Base-by-base conservation (phyloP, 768 basidiomycete genomes). In the Kwoniella dendrophila region DNA sequence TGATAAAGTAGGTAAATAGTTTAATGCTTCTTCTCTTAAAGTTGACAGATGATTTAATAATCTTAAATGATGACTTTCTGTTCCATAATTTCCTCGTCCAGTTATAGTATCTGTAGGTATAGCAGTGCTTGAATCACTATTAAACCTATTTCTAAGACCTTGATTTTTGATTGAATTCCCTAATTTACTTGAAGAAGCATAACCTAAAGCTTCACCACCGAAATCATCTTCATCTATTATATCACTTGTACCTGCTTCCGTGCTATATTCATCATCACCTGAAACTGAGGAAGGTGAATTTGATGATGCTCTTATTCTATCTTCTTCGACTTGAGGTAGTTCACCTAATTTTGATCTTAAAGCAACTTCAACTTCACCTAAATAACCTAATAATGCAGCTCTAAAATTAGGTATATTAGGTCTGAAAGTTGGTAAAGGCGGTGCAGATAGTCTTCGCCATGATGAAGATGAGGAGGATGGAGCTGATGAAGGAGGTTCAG, bases 301-400 rank as follows among this genome's bases (percentile, higher is more conserved):
- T n/a, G 66, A 67, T 0, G 60, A 56, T 16, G 44, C 52, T 54
- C 64, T 43, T 8, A 58, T 14, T 29, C 56, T 14, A 20, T 43
- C 50, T 57, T 54, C 60, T 24, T 44, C 40, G 24, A 18, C 56
- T 6, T 60, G 33, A 1, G 33, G 30, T 4, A 48, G 44, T 27
- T 50, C 56, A 14, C 67, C 63, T 10, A 75, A 54, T 20, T 71
- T 47, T 12, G 60, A 69, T 52, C 68, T 56, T 2, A 77, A 36
- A 3, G 72, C 68, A 7, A 62, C 50, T 59, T 78, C 77, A 8
- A 75, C 73, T 49, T 79, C 78, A 4, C 72, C 67, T 6, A 78
- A 40, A 44, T 78, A 77, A 4, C 77, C 77, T 12, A 78, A 57
- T 2, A 78, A 62, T 8, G 75, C 78, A 26, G 71, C 58, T 41